Percentiles rank a stretch among this genome's conserved stretches.
phyloP scores from a whole-genome alignment of 495 filamentous ascomycete genomes.

The Tuber aestivum region DNA sequence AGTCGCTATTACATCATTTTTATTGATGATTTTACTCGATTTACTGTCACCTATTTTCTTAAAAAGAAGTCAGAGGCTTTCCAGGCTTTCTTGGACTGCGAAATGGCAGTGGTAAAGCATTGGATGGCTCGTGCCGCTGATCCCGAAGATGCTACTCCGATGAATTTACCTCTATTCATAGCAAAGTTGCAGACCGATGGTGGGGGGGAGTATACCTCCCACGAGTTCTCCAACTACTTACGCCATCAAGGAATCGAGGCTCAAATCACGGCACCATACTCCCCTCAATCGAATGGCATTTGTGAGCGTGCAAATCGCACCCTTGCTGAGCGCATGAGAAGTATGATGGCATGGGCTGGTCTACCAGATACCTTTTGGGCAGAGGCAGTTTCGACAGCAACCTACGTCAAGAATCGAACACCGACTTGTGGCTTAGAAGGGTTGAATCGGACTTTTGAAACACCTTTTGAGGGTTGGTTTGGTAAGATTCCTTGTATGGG shows the following conservation, averaged over 20 bases:
- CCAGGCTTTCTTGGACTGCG: background rate
- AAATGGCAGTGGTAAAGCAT: background rate
- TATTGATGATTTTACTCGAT: background rate
- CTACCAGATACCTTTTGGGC: background rate
- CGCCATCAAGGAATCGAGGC: background rate
- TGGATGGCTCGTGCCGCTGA: background rate
- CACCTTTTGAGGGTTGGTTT: background rate
- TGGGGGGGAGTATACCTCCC: background rate
- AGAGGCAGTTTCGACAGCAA: background rate
- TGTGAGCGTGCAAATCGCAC: background rate
- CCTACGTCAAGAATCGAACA: background rate
- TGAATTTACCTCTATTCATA: background rate
- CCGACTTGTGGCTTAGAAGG: background rate
- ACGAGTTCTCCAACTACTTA: background rate
- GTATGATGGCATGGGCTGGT: background rate
- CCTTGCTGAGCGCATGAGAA: accelerated
- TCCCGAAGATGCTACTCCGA: background rate
- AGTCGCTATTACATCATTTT: no score
- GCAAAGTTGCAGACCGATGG: background rate
- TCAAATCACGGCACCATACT: background rate
- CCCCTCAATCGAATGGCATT: background rate
- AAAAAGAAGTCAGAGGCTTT: background rate
- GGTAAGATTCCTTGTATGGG: background rate
- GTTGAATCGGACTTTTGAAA: background rate
- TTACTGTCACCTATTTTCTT: background rate